phyloP scores from a whole-genome alignment of 1,284 basidiomycete genomes.

The Ustanciosporium gigantosporum region DNA sequence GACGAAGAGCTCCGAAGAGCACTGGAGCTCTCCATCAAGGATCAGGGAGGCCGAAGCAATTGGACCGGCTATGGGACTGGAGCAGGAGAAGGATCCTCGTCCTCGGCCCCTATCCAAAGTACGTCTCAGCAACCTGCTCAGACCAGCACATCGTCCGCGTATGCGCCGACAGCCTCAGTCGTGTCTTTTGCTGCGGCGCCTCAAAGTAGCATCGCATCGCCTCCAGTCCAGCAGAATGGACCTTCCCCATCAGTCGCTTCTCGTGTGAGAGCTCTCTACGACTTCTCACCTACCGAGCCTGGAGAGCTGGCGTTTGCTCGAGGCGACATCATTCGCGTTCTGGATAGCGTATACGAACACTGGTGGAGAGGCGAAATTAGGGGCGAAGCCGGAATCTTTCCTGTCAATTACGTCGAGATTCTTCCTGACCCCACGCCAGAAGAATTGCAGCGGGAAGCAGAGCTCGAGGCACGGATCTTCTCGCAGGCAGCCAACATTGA shows the following conservation, averaged over 20 bases:
- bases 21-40: slow-evolving; percentile 53
- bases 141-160: not conserved
- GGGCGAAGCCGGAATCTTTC: slow-evolving; percentile 93
- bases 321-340: slow-evolving; percentile 93
- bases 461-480: slow-evolving; percentile 86
- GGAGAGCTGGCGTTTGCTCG: slow-evolving; percentile 91
- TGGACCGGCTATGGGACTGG: slow-evolving; percentile 8
- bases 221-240: not conserved
- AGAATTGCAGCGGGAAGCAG: slow-evolving; percentile 80
- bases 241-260: slow-evolving; percentile 45
- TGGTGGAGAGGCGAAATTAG: slow-evolving; percentile 97
- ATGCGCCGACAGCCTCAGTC: too few species aligned
- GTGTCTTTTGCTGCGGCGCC: too few species aligned
- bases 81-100: slow-evolving; percentile 23
- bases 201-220: slow-evolving; percentile 1
- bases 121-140: not conserved
- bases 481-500: slow-evolving; percentile 84
- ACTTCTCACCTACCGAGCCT: slow-evolving; percentile 83
- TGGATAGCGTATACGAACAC: slow-evolving; percentile 92
- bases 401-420: slow-evolving; percentile 94
- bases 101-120: slow-evolving; percentile 9
- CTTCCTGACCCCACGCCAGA: slow-evolving; percentile 80
- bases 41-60: slow-evolving; percentile 51
- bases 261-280: slow-evolving; percentile 81
- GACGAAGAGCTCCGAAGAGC: slow-evolving; percentile 58